Evolutionary conservation across 2,329 filamentous ascomycete species (phyloP), one percentile per base, ranked within the genome.

Genomic region (Sporothrix globosa): DNA sequence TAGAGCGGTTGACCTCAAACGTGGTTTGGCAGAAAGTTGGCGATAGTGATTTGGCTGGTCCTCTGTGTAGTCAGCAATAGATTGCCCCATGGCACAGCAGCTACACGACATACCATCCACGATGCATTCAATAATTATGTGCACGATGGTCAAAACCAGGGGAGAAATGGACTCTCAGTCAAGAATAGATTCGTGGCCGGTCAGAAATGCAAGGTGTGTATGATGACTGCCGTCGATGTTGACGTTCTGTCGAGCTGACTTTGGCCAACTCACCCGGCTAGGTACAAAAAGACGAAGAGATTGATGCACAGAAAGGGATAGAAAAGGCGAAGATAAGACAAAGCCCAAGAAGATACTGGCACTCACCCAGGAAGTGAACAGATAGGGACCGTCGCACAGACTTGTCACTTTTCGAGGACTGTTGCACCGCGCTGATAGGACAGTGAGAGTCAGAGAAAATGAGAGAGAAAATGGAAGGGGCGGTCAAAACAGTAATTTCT

Each of bases 321-420:
- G 5, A n/a, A 19, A 30, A 21, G 21, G 21, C 44, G 13, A 21
- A 30, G 14, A 65, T 34, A 34, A 63, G 39, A 46, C 58, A 44
- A 21, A 14, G 34, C 13, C 19, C 39, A 27, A 19, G 14, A 46
- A 27, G 13, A 63, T 21, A 39, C 39, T 46, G n/a, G 58, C 14
- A 46, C 34, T 60, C 3, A 41, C 58, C 39, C 17, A 46, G n/a
- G 13, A 46, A 46, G 30, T n/a, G 21, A 21, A 63, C 13, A 39
- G 58, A 24, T 19, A 46, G 39, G 11, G 58, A 46, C 58, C 7
- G 54, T 60, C 19, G 44, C n/a, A 69, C 67, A 52, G n/a, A 41
- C 54, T 52, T 69, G 39, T 53, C 41, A 44, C 67, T 69, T 13
- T 19, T 60, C 54, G 53, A 69, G 41, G 54, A 61, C 54, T 1